These are phyloP conservation scores for Candida coleopterorum DNA, from an alignment of 805 yeast genomes.

Conservation along the genomic window DNA sequence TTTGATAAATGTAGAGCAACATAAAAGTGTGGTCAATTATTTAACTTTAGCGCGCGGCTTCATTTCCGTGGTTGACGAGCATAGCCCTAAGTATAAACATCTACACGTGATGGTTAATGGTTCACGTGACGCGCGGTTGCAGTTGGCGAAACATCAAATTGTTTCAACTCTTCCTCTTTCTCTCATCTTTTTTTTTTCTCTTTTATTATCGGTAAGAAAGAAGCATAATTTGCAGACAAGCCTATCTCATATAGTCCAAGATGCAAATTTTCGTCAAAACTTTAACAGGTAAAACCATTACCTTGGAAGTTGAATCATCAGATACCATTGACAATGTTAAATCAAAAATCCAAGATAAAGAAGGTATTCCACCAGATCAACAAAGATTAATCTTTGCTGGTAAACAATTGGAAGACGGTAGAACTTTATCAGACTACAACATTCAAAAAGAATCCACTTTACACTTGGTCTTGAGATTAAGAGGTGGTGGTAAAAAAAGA, in stretches of 20 bases:
- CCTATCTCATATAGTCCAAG: slow-evolving; percentile 31
- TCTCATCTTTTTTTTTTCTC: slow-evolving; percentile 2
- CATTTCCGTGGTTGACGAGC: no score
- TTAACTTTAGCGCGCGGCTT: no score
- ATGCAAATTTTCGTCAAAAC: slow-evolving; percentile 99
- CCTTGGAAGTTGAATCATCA: slow-evolving; percentile 98
- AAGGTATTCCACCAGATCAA: slow-evolving; percentile 99
- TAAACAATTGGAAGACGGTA: slow-evolving; percentile 99
- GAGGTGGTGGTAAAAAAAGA: slow-evolving; percentile 99
- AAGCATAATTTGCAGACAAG: slow-evolving; percentile 28
- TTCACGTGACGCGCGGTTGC: no score
- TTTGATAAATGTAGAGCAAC: no score
- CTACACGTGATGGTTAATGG: no score
- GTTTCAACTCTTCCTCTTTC: no score
- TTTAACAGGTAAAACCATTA: slow-evolving; percentile 98
- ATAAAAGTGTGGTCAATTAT: no score
- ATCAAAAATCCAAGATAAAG: slow-evolving; percentile 98
- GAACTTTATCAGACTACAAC: slow-evolving; percentile 99
- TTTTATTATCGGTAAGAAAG: slow-evolving; percentile 27
- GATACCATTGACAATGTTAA: slow-evolving; percentile 99
- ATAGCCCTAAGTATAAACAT: no score
- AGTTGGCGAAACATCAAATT: no score
- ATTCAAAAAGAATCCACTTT: slow-evolving; percentile 99
- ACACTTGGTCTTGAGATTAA: slow-evolving; percentile 92
- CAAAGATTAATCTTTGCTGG: slow-evolving; percentile 99